Conservation (phyloP, 2,329 filamentous ascomycete species). For the Trichoderma hamatum region DNA sequence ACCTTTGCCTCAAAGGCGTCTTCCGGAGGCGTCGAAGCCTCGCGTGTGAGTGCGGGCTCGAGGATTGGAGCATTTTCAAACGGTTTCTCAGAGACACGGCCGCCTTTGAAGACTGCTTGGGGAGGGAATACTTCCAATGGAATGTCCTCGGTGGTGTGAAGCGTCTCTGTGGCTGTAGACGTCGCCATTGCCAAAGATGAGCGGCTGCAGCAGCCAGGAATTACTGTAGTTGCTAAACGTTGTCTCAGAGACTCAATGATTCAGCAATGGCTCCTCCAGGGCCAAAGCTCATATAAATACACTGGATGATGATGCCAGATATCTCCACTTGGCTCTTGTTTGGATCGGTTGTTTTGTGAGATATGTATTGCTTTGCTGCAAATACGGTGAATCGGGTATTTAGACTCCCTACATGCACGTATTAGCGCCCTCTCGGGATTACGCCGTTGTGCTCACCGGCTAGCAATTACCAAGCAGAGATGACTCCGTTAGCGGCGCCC, state of each 20-base stretch:
- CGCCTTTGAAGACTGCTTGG: not conserved
- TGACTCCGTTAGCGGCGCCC: not conserved
- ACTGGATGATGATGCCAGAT: not conserved
- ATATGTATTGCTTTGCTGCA: not conserved
- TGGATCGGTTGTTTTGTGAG: not conserved
- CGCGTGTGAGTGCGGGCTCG: slow-evolving; percentile 2
- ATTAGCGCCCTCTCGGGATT: not conserved
- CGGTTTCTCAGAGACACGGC: not conserved
- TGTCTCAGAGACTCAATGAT: not conserved
- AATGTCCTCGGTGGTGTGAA: not conserved
- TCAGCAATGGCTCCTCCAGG: not conserved
- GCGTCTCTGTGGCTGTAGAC: slow-evolving; percentile 1
- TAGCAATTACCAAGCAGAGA: slow-evolving; percentile 15
- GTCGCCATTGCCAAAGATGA: slow-evolving; percentile 6
- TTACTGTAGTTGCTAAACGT: not conserved
- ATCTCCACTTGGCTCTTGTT: not conserved
- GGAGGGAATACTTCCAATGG: not conserved
- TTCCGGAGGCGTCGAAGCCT: not conserved
- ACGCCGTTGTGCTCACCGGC: slow-evolving; percentile 13
- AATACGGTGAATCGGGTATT: slow-evolving; percentile 16
- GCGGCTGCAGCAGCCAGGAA: not conserved
- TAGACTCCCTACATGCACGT: too few species aligned
- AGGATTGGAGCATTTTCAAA: slow-evolving; percentile 15
- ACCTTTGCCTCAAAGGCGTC: slow-evolving; percentile 36
- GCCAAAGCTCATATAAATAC: slow-evolving; percentile 1